phyloP scores from a whole-genome alignment of 2,329 filamentous ascomycete species.

The Xylariaceae sp. region DNA sequence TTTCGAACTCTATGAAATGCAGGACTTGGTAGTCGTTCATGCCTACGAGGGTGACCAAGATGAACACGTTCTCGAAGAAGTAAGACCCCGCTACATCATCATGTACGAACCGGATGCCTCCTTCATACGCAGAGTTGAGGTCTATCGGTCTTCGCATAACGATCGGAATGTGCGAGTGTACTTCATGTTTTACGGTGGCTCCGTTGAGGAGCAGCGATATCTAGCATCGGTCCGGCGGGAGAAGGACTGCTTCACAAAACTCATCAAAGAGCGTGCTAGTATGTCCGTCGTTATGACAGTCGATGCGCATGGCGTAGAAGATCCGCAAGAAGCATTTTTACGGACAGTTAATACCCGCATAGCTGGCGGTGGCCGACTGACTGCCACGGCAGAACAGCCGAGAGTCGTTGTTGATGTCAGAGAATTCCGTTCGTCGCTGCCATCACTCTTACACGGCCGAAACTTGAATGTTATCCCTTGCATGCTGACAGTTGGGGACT shows the following conservation, averaged over 20 bases:
- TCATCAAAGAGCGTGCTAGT: constrained; percentile 88
- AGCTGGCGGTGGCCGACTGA: constrained; percentile 81
- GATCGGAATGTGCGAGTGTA: constrained; percentile 88
- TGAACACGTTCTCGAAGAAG: constrained; percentile 91
- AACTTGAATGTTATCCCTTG: constrained; percentile 88
- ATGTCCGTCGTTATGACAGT: constrained; percentile 87
- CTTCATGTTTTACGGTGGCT: constrained; percentile 93
- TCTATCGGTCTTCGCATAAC: constrained; percentile 91
- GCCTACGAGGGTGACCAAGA: constrained; percentile 95
- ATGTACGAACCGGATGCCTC: constrained; percentile 98
- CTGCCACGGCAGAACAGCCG: constrained; percentile 80
- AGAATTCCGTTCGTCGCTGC: constrained; percentile 90
- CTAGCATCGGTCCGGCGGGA: constrained; percentile 85
- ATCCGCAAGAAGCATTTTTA: constrained; percentile 87
- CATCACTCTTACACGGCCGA: constrained; percentile 84
- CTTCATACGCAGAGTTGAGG: constrained; percentile 91
- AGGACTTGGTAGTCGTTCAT: constrained; percentile 82
- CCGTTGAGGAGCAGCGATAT: constrained; percentile 93
- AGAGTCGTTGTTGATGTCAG: constrained; percentile 92
- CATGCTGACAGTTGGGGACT: constrained; percentile 95
- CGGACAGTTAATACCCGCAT: constrained; percentile 96
- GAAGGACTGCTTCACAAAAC: constrained; percentile 90
- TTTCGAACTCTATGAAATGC: constrained; percentile 88
- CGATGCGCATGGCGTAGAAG: constrained; percentile 64
- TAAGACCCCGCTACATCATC: constrained; percentile 89